Evolutionary conservation across 2,329 filamentous ascomycete genomes (phyloP), one percentile per base, ranked within the genome.

Genomic region (Talaromyces sp.): DNA sequence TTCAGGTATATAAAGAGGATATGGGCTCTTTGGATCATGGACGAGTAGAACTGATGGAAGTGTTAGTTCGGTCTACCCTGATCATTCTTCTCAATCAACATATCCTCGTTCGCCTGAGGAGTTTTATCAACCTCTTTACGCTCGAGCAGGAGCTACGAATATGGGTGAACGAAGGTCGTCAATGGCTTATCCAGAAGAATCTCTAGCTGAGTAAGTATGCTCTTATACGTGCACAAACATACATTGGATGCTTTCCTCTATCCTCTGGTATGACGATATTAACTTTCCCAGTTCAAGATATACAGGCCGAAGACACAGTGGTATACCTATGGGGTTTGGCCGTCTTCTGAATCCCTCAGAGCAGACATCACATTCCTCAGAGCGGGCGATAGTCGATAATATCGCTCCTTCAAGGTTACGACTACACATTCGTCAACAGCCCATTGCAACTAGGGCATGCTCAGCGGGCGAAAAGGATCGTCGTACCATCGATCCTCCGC

Each of bases 381-480:
- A 74, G 9, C 67, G 66, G 8, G 69, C 69, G 52, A 68, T 73
- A 22, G 68, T 68, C 61, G 71, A 68, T 62, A 61, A 68, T 19
- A 69, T 45, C 25, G 17, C 71, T 27, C 15, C 56, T n/a, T 27
- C 39, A 61, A 68, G 79, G 10, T 79, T 78, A 67, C 74, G 73
- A 43, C 73, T 83, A 8, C 75, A 78, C 50, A 76, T 83, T 33
- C 76, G 81, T 50, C 80, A 83, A 68, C 80, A 83, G 52, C 81
- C 81, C 37, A 70, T 78, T 31, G 79, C 78, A 22, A 80, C 79
- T 49, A 76, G 81, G 65, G 80, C 81, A 37, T 81, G 79, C 69
- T 80, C 80, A 17, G 78, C 80, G 39, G 80, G 80, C 41, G 80
- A 82, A 62, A 75, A 80, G 66, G 80, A 81, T 63, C 75, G 81